Base-by-base conservation (phyloP, 257 asterid species). In the Solanum paucissectum region DNA sequence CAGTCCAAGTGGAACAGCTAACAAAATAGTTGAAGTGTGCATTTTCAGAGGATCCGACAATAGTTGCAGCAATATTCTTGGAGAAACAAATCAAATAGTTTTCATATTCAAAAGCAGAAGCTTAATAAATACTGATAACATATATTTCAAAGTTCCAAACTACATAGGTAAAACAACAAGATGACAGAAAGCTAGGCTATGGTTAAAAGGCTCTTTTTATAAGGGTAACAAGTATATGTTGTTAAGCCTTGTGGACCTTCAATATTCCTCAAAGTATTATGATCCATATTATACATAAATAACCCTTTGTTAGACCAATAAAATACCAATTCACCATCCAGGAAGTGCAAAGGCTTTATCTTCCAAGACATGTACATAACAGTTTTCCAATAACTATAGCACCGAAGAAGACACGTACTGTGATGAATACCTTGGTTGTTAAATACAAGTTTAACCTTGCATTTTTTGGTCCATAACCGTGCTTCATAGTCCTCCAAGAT, bases 1-100 rank as follows among this genome's bases (percentile, higher is more conserved):
- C 60, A 90, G 96, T 91, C 92, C 91, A 20, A 87, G 89, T 89
- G 95, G 88, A 87, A 92, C 88, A 46, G 77, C 71, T 34, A 75
- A 71, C 29, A 77, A 69, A 58, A 83, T 73, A 34, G 9, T 66
- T 44, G 8, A 25, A 64, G 8, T 8, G 8, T 64, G 72, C 72
- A 64, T 64, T 64, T 64, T 64, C 1, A 64, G 34, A 64, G 18
- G 18, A 64, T 64, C 18, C 1, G 32, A 9, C 32, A n/a, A 62
- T 25, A 62, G 33, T 62, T n/a, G 33, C 32, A 62, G 23, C 69
- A 21, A 60, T 60, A 60, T 60, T 60, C n/a, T 60, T 60, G 27
- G 68, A 60, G 68, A 60, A 60, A 60, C 68, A 21, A 60, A 60
- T 60, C 68, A 60, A 21, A 60, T 6, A 55, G 64, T 55, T 55